phyloP scores from a whole-genome alignment of 1,139 yeast genomes.

The Kurtzmaniella quercitrusa region DNA sequence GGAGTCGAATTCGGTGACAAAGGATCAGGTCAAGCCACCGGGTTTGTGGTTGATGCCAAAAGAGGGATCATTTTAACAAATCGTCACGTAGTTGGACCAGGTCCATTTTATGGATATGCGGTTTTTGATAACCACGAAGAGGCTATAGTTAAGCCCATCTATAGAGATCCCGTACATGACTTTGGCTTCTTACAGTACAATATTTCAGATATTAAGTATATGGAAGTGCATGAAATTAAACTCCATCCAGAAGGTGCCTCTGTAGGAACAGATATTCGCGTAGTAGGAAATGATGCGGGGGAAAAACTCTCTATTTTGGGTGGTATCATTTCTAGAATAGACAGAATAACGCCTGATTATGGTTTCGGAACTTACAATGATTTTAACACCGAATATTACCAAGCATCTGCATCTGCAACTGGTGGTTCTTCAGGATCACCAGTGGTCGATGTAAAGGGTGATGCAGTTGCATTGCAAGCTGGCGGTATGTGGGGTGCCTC shows the following conservation, averaged over 20 bases:
- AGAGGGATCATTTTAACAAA: conserved; percentile 84
- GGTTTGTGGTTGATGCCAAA: conserved; percentile 85
- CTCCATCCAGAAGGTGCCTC: conserved; percentile 78
- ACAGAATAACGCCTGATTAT: conserved; percentile 92
- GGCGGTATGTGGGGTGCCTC: conserved; percentile 92
- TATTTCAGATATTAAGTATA: conserved; percentile 67
- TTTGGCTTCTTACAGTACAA: conserved; percentile 79
- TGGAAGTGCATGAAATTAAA: conserved; percentile 62
- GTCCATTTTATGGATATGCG: conserved; percentile 87
- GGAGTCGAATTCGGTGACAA: conserved; percentile 85
- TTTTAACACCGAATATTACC: conserved; percentile 92
- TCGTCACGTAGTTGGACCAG: conserved; percentile 93
- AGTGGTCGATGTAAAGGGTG: conserved; percentile 82
- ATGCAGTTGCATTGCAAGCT: conserved; percentile 89
- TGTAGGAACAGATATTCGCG: conserved; percentile 89
- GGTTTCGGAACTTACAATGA: conserved; percentile 89
- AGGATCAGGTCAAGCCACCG: conserved; percentile 85
- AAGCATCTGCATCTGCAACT: conserved; percentile 94
- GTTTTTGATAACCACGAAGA: conserved; percentile 95
- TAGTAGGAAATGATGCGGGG: conserved; percentile 95
- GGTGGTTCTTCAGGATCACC: conserved; percentile 98
- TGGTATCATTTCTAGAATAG: conserved; percentile 86
- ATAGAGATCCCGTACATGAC: conserved; percentile 83
- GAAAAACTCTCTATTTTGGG: conserved; percentile 85
- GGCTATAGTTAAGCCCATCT: conserved; percentile 77